Evolutionary conservation across 352 stramenopile genomes (phyloP).

Genomic region (Phytophthora quininea): DNA sequence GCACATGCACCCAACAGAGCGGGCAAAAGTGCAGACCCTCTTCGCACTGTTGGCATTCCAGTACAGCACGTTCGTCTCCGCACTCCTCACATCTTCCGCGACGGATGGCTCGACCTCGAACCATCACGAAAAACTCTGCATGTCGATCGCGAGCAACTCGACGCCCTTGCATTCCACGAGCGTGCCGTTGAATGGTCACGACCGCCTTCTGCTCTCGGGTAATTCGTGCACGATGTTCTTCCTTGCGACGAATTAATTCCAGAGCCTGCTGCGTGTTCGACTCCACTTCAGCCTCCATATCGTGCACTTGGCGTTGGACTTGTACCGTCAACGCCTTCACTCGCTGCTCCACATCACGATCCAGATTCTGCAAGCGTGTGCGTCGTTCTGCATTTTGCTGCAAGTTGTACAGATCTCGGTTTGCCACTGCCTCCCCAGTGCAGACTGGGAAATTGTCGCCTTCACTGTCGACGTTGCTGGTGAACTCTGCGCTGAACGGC

Average conservation of each 20-base stretch:
- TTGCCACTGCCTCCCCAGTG: constrained; percentile 56
- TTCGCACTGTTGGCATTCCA: constrained; percentile 71
- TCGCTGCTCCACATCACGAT: constrained; percentile 21
- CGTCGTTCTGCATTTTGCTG: constrained; percentile 26
- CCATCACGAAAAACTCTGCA: constrained; percentile 73
- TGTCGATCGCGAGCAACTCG: constrained; percentile 46
- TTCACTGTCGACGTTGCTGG: constrained; percentile 27
- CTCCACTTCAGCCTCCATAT: constrained; percentile 62
- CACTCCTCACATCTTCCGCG: constrained; percentile 79
- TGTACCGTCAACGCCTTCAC: constrained; percentile 22
- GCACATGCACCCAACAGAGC: constrained; percentile 76
- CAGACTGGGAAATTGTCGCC: constrained; percentile 36
- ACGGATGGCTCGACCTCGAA: constrained; percentile 68
- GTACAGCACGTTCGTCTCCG: constrained; percentile 64
- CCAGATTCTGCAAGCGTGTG: constrained; percentile 16
- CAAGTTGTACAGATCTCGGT: constrained; percentile 49
- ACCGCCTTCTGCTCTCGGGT: constrained; percentile 48
- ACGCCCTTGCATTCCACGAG: constrained; percentile 50
- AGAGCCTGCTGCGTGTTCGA: constrained; percentile 62
- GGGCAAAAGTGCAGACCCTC: constrained; percentile 77
- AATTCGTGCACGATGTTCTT: constrained; percentile 38
- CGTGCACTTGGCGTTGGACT: constrained; percentile 43
- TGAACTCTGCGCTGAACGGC: constrained; percentile 22
- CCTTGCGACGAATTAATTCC: constrained; percentile 29
- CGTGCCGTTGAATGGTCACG: constrained; percentile 56